Evolutionary conservation across 2,329 filamentous ascomycete species (phyloP).

Genomic region (Clarireedia paspali): DNA sequence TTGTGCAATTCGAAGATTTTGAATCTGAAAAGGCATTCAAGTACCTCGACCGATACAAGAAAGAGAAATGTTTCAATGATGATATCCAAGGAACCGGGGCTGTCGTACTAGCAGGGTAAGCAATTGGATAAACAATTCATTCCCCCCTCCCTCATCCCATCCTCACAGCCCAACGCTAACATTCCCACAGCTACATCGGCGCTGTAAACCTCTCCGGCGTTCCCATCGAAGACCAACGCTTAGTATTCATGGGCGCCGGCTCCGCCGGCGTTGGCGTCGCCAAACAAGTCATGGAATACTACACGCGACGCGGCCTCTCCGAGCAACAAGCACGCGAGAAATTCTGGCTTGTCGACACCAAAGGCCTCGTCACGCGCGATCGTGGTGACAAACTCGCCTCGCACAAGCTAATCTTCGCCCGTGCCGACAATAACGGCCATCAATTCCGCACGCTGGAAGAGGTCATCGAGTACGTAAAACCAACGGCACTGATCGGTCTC

Average conservation of each 20-base stretch:
- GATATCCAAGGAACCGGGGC: constrained; percentile 97
- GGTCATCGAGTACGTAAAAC: constrained; percentile 90
- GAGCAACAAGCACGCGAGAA: constrained; percentile 82
- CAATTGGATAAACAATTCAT: background rate
- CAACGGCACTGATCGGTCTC: constrained; percentile 87
- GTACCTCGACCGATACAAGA: constrained; percentile 81
- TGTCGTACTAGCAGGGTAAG: constrained; percentile 78
- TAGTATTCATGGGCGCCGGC: constrained; percentile 93
- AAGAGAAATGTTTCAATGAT: constrained; percentile 97
- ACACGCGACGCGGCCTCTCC: constrained; percentile 82
- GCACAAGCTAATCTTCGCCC: constrained; percentile 71
- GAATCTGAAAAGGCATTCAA: constrained; percentile 89
- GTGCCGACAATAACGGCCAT: constrained; percentile 55
- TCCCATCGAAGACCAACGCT: constrained; percentile 79
- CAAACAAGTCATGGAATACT: constrained; percentile 96
- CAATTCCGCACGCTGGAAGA: constrained; percentile 77
- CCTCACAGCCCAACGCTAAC: background rate
- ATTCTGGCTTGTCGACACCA: constrained; percentile 97
- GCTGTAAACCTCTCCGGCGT: constrained; percentile 79
- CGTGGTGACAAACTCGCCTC: constrained; percentile 89
- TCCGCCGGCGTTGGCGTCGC: constrained; percentile 95
- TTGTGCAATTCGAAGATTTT: constrained; percentile 95
- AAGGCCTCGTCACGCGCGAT: constrained; percentile 88
- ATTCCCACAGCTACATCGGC: constrained; percentile 47
- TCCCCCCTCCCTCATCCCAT: too few species aligned